phyloP scores from a whole-genome alignment of 495 filamentous ascomycete species.

The Neurospora tetrasperma region DNA sequence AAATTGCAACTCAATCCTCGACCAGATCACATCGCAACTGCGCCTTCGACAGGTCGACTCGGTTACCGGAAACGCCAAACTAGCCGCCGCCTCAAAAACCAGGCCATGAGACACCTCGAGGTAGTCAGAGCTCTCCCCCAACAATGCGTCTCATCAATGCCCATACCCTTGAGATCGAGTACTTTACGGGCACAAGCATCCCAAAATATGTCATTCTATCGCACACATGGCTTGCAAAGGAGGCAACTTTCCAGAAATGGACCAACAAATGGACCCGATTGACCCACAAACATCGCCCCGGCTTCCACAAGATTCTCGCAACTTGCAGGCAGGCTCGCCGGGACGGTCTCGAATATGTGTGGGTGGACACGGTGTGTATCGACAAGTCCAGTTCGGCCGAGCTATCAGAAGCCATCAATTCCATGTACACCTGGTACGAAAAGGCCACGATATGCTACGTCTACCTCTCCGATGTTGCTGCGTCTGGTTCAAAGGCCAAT shows the following conservation, averaged over 20 bases:
- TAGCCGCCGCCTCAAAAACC: background rate
- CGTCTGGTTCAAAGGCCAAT: background rate
- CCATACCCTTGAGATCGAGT: conserved; percentile 16
- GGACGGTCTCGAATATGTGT: conserved; percentile 17
- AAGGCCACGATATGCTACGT: conserved; percentile 29
- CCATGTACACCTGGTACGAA: conserved; percentile 34
- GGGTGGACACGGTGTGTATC: conserved; percentile 36
- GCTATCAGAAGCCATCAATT: conserved; percentile 34
- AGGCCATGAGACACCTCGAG: background rate
- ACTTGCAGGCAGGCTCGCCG: conserved; percentile 11
- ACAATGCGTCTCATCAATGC: conserved; percentile 27
- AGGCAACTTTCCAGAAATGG: conserved; percentile 25
- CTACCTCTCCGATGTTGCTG: conserved; percentile 27
- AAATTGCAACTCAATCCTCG: background rate
- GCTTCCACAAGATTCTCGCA: conserved; percentile 18
- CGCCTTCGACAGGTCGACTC: background rate
- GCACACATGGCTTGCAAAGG: conserved; percentile 24
- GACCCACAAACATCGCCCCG: conserved; percentile 17
- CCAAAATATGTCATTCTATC: conserved; percentile 28
- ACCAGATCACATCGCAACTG: background rate
- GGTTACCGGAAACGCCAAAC: background rate
- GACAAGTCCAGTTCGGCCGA: conserved; percentile 36
- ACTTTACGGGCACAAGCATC: conserved; percentile 16
- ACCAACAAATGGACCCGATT: conserved; percentile 4
- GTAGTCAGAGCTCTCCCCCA: background rate